Base-by-base conservation (phyloP, 169 alveolate species). In the Sarcocystis neurona region DNA sequence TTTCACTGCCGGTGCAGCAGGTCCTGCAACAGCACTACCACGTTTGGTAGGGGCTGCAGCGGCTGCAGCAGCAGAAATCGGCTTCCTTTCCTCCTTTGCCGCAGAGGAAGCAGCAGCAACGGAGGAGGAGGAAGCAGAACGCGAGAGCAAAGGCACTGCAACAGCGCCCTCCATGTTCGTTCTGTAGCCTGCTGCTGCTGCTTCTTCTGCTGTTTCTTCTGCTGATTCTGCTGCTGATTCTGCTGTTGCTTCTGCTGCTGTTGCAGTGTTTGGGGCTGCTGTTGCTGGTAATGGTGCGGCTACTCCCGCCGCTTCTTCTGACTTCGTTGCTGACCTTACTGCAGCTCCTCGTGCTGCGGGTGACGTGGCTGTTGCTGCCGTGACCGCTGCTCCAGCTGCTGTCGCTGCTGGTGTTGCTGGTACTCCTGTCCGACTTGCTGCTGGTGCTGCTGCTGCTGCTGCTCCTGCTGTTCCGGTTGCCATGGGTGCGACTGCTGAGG, bases 381-480 rank as follows among this genome's bases (percentile, higher is more conserved):
- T 32, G 10, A 50, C 84, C 30, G 84, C 84, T 15, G 88, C 88
- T 30, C 56, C 79, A 3, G 77, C 88, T 3, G 77, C 88, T 30
- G 79, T 18, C 1, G 44, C 88, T 27, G 74, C 88, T 0, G 32
- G 78, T n/a, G 56, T 82, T 8, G 37, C 50, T 2, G 50, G 88
- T 53, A 82, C 88, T 10, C 63, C 79, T 46, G 79, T n/a, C 72
- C n/a, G 86, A 78, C 74, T 2, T 66, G 70, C 86, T 72, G 27
- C 50, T 78, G n/a, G 86, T 48, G 32, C 70, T 48, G 27, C 48
- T 78, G 86, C 86, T 78, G 86, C 86, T 78, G 86, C 86, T 78
- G 86, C 86, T n/a, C n/a, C n/a, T n/a, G n/a, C n/a, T n/a, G n/a
- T n/a, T n/a, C n/a, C n/a, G n/a, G n/a, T n/a, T n/a, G n/a, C n/a